Evolutionary conservation across 148 eudicot genomes (phyloP), one percentile per base, ranked within the genome.

Genomic region (Cornus florida): DNA sequence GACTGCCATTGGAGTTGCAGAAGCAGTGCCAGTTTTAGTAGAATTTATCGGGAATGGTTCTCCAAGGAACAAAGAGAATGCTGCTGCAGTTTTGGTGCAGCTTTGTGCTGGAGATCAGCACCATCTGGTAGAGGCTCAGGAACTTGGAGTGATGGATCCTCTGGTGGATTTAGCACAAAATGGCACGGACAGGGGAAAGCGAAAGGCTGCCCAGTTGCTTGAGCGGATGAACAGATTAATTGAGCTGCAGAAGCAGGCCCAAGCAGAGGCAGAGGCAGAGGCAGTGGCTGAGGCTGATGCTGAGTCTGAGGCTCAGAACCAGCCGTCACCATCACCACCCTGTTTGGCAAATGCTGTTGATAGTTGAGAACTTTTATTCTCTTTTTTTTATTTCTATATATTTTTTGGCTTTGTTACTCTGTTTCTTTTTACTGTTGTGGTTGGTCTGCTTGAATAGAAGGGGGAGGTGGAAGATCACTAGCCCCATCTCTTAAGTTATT

Each of bases 31-130:
- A 0, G 92, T 89, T 59, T 84, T 93, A 82, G 98, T 96, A 14
- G 91, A 93, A 31, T 89, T 96, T 48, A 91, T 93, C 28, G 86
- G 84, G 19, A 91, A 76, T 62, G 99, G 99, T 7, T 96, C 98
- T 24, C 97, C 98, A 7, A 90, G 99, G 87, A 96, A 96, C 82
- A 93, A 89, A 78, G 99, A 96, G 80, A 96, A 93, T 80, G 91
- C 98, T 0, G 97, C 98, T 33, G 99, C 98, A 1, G 91, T 96
- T 84, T 74, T 96, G 83, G 91, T 91, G 79, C 97, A 93, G 80
- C 97, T 96, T 59, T 95, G 93, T 73, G 85, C 93, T 6, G 91
- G 94, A 20, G 98, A 93, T 79, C 89, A 84, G 22, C 83, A 82
- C 72, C 82, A 88, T 85, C 77, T 95, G 24, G 84, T 79, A 17